Evolutionary conservation across 2,329 filamentous ascomycete genomes (phyloP), one percentile per base, ranked within the genome.

Genomic region (Didymella keratinophila): DNA sequence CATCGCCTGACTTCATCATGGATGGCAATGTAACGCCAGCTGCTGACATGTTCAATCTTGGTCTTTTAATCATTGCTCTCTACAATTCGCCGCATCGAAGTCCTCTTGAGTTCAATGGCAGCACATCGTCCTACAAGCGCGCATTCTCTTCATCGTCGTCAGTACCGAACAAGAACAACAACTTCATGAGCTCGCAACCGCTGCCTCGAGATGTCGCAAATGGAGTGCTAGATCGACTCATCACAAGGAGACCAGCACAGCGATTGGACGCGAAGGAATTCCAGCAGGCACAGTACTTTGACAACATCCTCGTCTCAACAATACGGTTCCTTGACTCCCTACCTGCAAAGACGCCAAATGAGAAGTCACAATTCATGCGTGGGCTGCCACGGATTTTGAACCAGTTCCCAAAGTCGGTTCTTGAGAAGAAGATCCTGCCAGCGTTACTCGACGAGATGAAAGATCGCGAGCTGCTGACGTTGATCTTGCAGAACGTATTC

Each of bases 41-140:
- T 18, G 89, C 93, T 51, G 95, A 99, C 77, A 91, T 99, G 83
- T 99, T 97, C 79, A 96, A 92, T 1, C 81, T 99, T 18, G 95
- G 95, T 10, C 82, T 99, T 44, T 79, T 99, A 32, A 94, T 95
- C 56, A 83, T 98, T 53, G 88, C 95, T 2, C 83, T 98, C 2
- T 98, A 98, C 78, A 97, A 97, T 76, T 92, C 89, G n/a, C 95
- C 95, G 4, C 95, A 97, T 77, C 83, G 80, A 23, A 98, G 94
- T 16, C 95, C 95, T 1, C 78, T 99, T 50, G 90, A 96, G 71
- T 86, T 89, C 11, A 89, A 94, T 69, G 88, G 88, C 44, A 97
- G 92, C 67, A 76, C 91, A 11, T 92, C 91, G 3, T 86, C 90
- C 0, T 99, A 97, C 77, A 96, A 94, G 76, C 87, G 93, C 50